Evolutionary conservation across 345 rosid species (phyloP).

Genomic region (Clausena lansium): DNA sequence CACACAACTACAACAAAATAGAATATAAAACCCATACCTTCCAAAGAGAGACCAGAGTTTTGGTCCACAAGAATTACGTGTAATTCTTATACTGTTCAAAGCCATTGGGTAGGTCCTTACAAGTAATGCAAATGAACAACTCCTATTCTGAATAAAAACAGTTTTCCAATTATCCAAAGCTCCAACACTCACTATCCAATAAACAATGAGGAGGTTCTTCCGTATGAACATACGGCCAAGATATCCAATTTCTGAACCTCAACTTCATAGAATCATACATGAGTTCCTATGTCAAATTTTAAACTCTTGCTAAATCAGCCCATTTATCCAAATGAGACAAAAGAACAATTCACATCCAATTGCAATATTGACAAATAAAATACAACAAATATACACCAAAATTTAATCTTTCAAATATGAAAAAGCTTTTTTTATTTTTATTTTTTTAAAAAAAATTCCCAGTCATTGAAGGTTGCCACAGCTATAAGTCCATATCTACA

Average conservation of each 20-base stretch:
- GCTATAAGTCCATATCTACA: not conserved
- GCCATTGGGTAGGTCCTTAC: not conserved
- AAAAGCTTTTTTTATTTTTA: too few relatives aligned
- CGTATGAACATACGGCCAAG: not conserved
- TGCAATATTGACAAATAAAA: not conserved
- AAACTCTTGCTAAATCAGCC: not conserved
- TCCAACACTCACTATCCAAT: not conserved
- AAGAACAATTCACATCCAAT: not conserved
- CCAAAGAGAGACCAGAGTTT: not conserved
- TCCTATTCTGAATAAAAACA: not conserved
- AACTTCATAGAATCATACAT: not conserved
- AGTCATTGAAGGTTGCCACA: not conserved
- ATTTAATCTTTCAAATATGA: not conserved
- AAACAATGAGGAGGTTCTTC: not conserved
- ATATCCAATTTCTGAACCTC: not conserved
- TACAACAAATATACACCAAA: not conserved
- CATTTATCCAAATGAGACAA: too few relatives aligned
- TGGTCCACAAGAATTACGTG: not conserved
- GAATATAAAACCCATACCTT: not conserved
- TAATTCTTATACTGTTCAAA: not conserved
- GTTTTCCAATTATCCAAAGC: not conserved
- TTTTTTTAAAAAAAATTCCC: not conserved
- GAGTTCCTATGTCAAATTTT: not conserved
- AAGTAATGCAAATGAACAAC: not conserved
- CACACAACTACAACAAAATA: not conserved